Evolutionary conservation across 805 yeast species (phyloP), one percentile per base, ranked within the genome.

Genomic region (Saturnispora saitoi): DNA sequence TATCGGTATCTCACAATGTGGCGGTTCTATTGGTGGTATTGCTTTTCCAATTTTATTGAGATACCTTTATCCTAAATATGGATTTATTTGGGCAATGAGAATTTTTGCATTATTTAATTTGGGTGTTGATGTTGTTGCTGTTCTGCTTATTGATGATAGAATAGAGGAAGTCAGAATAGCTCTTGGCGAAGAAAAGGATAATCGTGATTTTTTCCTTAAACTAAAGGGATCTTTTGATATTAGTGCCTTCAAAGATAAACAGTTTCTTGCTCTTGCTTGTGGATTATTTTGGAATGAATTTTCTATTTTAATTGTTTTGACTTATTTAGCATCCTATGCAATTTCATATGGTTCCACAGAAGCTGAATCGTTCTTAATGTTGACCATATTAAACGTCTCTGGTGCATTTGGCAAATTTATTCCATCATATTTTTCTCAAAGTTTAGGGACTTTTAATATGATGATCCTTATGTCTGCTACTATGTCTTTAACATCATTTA

Each of bases 21-120:
- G 81, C 17, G 80, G 80, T 2, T 71, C 78, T 3, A 54, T 77
- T 28, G 82, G 81, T 24, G 82, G 81, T 34, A 62, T 76, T 49
- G 50, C 69, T 24, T 71, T 78, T 53, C 81, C 83, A 4, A 61
- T 78, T 45, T 64, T 78, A 63, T 60, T 80, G 43, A 70, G 77
- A 54, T 65, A 65, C 40, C 58, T 79, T 29, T 78, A 73, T 53
- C 61, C 60, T 1, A 64, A 66, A 45, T 71, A 73, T 32, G 83
- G 83, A 0, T 80, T 71, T 54, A 66, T 65, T 8, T 78, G 83
- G 83, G 80, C 83, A 1, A 69, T 78, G 29, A 64, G 83, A 54
- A 69, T 72, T 3, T 56, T 78, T 42, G 77, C 78, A 1, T 67
- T 78, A 31, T 58, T 78, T 15, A 72, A 73, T 50, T 54, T 71